phyloP scores from a whole-genome alignment of 2,329 filamentous ascomycete species.

The Pestalotiopsis sp. region DNA sequence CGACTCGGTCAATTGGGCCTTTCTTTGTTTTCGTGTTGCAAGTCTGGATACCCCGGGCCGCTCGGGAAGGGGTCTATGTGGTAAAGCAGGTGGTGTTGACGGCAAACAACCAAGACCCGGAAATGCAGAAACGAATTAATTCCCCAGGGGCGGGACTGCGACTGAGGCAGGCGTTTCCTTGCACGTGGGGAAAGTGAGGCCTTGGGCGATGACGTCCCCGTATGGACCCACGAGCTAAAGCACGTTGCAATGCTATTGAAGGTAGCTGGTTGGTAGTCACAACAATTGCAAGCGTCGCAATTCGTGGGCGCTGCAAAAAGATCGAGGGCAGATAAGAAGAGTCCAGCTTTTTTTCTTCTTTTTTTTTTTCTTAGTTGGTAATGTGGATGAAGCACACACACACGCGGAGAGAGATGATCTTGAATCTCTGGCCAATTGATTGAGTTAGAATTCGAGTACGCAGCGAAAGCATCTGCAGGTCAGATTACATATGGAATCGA shows the following conservation, averaged over 20 bases:
- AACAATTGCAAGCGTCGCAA: not conserved
- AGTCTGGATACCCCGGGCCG: not conserved
- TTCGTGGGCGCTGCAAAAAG: not conserved
- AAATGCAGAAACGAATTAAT: not conserved
- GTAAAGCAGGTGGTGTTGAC: not conserved
- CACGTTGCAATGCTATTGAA: not conserved
- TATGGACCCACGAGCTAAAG: slow-evolving; percentile 2
- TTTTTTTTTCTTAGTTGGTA: not conserved
- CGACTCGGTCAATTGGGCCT: not conserved
- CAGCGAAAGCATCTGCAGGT: not conserved
- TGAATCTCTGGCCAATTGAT: not conserved
- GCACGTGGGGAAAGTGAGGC: slow-evolving; percentile 9
- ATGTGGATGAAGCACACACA: not conserved
- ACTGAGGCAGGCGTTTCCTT: not conserved
- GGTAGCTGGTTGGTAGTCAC: not conserved
- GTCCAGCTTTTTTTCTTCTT: not conserved
- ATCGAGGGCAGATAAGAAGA: not conserved
- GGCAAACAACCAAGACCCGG: not conserved
- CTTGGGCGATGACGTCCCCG: slow-evolving; percentile 3
- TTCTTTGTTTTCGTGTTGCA: not conserved
- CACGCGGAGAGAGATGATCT: not conserved
- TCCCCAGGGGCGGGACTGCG: not conserved
- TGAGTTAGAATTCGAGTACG: not conserved
- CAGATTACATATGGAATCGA: not conserved
- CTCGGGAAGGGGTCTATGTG: not conserved